phyloP scores from a whole-genome alignment of 495 filamentous ascomycete species.

The Penicillium crystallinum region DNA sequence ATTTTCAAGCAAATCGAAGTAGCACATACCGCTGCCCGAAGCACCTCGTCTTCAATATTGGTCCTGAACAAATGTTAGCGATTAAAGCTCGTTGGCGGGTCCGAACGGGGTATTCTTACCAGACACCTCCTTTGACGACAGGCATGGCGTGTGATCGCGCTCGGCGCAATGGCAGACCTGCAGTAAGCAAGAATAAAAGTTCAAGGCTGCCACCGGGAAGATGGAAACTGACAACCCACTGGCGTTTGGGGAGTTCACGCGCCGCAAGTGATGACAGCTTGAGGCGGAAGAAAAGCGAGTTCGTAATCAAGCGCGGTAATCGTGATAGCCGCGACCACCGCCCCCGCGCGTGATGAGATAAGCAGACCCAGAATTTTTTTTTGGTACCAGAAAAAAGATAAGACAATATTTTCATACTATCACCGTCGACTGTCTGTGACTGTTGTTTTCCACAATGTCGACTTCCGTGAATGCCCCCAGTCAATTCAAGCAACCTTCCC shows the following conservation, averaged over 20 bases:
- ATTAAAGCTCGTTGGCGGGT: conserved; percentile 2
- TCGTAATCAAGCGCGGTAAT: conserved; percentile 17
- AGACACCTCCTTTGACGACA: conserved; percentile 97
- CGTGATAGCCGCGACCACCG: conserved; percentile 13
- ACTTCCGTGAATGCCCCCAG: conserved; percentile 43
- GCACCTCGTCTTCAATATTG: conserved; percentile 87
- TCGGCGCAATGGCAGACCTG: conserved; percentile 2
- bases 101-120: conserved; percentile 54
- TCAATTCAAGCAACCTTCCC: conserved; percentile 74
- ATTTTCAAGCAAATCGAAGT: not conserved
- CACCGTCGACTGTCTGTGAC: not conserved
- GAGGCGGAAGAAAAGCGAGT: conserved; percentile 21
- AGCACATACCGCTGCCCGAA: conserved; percentile 70
- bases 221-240: conserved; percentile 14
- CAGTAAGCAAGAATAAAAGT: not conserved
- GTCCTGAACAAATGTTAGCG: conserved; percentile 43
- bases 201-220: conserved; percentile 7
- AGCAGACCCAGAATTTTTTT: conserved; percentile 36
- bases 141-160: conserved; percentile 57
- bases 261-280: conserved; percentile 11
- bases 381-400: conserved; percentile 24
- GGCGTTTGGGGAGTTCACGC: conserved; percentile 14
- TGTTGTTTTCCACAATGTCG: conserved; percentile 30
- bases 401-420: conserved; percentile 12
- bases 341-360: conserved; percentile 31